phyloP scores from a whole-genome alignment of 768 basidiomycete species.

The Pseudohyphozyma bogoriensis region DNA sequence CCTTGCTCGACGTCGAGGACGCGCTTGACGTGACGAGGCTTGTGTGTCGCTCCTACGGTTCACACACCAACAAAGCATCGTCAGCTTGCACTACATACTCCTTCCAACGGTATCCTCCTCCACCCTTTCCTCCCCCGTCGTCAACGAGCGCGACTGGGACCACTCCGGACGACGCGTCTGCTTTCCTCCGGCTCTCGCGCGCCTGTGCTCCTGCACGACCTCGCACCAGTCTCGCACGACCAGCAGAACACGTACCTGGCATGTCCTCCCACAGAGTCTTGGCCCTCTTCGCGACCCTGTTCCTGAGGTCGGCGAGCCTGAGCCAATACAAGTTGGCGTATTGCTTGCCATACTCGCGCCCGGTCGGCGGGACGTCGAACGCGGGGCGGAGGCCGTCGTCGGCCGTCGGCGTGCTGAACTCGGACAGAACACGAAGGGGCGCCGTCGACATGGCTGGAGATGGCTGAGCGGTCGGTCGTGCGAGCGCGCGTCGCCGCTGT shows the following conservation, averaged over 20 bases:
- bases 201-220: no score
- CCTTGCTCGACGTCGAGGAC: conserved; percentile 81
- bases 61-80: neutral
- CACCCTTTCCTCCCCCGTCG: neutral
- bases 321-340: conserved; percentile 66
- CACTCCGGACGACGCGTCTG: neutral
- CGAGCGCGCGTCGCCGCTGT: no score
- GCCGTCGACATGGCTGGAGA: no score
- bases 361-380: no score
- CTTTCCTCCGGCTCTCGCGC: neutral
- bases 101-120: neutral
- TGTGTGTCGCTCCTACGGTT: conserved; percentile 23
- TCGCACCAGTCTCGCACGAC: neutral
- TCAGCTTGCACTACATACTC: neutral
- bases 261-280: conserved; percentile 44
- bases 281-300: conserved; percentile 47
- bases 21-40: conserved; percentile 60
- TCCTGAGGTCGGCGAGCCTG: conserved; percentile 47
- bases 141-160: neutral
- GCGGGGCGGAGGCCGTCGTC: no score
- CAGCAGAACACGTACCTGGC: neutral
- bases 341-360: no score
- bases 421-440: no score
- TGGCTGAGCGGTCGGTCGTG: no score
- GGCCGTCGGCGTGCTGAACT: no score